Conservation (phyloP, 495 filamentous ascomycete species). For the Xylaria curta region DNA sequence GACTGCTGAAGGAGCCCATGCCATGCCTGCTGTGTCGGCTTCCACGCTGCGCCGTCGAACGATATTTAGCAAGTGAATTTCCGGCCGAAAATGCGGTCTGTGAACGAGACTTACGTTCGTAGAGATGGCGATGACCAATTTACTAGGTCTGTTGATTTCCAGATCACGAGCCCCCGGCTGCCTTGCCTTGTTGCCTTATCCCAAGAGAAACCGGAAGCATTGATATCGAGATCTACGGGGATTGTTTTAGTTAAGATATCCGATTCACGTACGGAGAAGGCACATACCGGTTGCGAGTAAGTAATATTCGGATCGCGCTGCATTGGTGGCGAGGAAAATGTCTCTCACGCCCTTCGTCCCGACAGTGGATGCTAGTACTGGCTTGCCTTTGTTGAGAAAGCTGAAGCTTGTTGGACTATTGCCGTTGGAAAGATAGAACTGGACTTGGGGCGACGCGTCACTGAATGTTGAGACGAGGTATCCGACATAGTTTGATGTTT, state of each 20-base stretch:
- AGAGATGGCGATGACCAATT: conserved; percentile 36
- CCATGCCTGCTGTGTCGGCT: conserved; percentile 47
- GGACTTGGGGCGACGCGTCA: conserved; percentile 42
- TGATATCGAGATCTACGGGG: conserved; percentile 31
- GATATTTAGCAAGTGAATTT: not conserved
- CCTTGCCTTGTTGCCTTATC: conserved; percentile 45
- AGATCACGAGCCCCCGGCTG: conserved; percentile 43
- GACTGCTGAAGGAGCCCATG: conserved; percentile 48
- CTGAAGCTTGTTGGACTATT: conserved; percentile 42
- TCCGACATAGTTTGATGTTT: conserved; percentile 37
- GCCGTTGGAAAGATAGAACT: conserved; percentile 46
- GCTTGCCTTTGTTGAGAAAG: conserved; percentile 42
- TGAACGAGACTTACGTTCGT: conserved; percentile 22
- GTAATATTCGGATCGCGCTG: conserved; percentile 35
- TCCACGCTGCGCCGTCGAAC: conserved; percentile 36
- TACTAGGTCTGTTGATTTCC: conserved; percentile 45
- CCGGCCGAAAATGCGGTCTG: not conserved
- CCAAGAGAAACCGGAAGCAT: conserved; percentile 40
- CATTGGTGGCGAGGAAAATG: conserved; percentile 41
- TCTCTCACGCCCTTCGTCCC: conserved; percentile 46
- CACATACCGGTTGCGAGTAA: conserved; percentile 32
- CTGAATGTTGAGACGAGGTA: conserved; percentile 49
- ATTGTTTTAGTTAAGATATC: conserved; percentile 1
- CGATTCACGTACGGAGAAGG: too few relatives aligned
- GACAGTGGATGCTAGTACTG: conserved; percentile 44